Percentiles rank a stretch among this genome's conserved stretches.
Conservation (phyloP, 1,284 basidiomycete genomes). For the Cutaneotrichosporon sp. region DNA sequence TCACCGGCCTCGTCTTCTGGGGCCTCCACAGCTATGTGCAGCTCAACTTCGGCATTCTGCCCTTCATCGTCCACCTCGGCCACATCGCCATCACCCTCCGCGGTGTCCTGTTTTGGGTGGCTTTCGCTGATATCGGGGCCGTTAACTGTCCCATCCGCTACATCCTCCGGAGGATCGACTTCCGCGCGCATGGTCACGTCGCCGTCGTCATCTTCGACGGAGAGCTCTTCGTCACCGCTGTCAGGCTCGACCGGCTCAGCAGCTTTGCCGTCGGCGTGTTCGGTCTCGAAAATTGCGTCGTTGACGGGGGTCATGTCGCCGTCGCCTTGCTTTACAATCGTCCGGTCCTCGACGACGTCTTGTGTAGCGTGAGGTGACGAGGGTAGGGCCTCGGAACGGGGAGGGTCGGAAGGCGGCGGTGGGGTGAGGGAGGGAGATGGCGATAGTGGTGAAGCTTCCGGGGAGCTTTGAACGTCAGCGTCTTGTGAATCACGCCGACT, state of each 20-base stretch:
- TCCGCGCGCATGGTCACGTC: conserved; percentile 25
- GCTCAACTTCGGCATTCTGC: not conserved
- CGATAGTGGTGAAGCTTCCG: conserved; percentile 8
- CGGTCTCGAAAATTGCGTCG: conserved; percentile 1
- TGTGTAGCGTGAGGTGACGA: conserved; percentile 10
- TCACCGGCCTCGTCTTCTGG: conserved; percentile 2
- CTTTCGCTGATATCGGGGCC: no score
- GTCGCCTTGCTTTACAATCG: not conserved
- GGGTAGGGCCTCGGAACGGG: conserved; percentile 15
- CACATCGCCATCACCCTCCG: not conserved
- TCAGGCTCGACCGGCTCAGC: not conserved
- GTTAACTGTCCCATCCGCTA: no score
- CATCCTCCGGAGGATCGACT: no score
- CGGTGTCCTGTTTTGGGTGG: no score
- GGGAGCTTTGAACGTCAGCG: conserved; percentile 3
- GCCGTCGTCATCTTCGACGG: conserved; percentile 19
- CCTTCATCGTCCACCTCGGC: conserved; percentile 1
- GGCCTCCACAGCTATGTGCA: not conserved
- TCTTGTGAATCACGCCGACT: no score
- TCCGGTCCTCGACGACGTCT: not conserved
- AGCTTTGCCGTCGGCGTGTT: not conserved
- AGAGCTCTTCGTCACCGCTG: not conserved
- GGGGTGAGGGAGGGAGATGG: conserved; percentile 27
- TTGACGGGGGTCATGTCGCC: not conserved
- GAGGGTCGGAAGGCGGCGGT: conserved; percentile 22